These are phyloP conservation scores for Rhinocladiella mackenziei DNA, from an alignment of 2,329 filamentous ascomycete genomes.

Conservation along the genomic window DNA sequence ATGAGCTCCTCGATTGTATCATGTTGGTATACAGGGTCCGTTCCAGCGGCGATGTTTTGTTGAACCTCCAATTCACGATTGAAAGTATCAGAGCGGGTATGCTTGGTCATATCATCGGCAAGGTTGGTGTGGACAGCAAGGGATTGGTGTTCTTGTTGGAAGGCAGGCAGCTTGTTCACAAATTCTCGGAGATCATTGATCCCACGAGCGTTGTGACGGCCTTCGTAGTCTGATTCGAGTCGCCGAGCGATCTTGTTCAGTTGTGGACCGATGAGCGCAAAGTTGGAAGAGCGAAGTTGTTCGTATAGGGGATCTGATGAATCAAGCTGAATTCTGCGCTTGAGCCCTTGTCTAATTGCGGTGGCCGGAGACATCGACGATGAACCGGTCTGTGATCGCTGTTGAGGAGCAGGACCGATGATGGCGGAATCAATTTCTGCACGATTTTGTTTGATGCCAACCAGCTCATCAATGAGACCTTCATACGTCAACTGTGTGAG, in stretches of 20 bases:
- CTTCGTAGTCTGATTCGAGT: conserved; percentile 82
- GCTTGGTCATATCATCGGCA: conserved; percentile 91
- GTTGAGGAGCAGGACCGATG: conserved; percentile 63
- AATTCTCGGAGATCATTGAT: conserved; percentile 91
- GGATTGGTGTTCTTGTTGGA: conserved; percentile 89
- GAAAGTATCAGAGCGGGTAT: conserved; percentile 85
- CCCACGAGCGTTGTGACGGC: conserved; percentile 77
- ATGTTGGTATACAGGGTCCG: conserved; percentile 83
- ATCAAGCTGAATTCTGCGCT: conserved; percentile 84
- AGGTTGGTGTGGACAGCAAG: conserved; percentile 88
- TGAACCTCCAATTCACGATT: conserved; percentile 86
- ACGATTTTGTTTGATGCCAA: conserved; percentile 87
- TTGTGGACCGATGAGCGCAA: conserved; percentile 83
- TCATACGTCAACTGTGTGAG: conserved; percentile 96
- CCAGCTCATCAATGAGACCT: conserved; percentile 88
- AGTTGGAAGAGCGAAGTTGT: conserved; percentile 86
- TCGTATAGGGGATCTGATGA: conserved; percentile 84
- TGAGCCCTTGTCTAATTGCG: conserved; percentile 60
- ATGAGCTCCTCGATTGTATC: conserved; percentile 94
- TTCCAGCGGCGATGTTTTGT: conserved; percentile 87
- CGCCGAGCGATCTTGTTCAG: conserved; percentile 88
- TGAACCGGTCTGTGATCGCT: conserved; percentile 53
- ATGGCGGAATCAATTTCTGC: conserved; percentile 88
- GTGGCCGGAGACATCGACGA: conserved; percentile 51
- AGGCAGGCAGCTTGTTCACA: conserved; percentile 86